Evolutionary conservation across 345 rosid genomes (phyloP), one percentile per base, ranked within the genome.

Genomic region (Euphorbia lathyris): DNA sequence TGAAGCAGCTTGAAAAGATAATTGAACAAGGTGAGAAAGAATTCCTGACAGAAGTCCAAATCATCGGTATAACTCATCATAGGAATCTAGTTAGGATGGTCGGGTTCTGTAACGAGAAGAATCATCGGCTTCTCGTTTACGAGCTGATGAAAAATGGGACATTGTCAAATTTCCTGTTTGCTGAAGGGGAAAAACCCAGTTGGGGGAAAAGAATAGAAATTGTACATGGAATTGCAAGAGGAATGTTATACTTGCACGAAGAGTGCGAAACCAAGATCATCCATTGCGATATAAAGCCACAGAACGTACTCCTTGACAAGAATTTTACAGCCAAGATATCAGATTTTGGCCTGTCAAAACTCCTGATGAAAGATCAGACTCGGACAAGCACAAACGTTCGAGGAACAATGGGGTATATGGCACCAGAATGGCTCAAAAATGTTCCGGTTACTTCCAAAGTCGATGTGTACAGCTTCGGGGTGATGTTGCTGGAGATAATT

Each of bases 241-340:
- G 89, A 34, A 75, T 81, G 43, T 32, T 73, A 14, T 85, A 81
- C 72, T 74, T 85, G 63, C 89, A 85, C 52, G 83, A 81, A 63
- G 84, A 83, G 63, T 85, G 89, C 43, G 79, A 76, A 50, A 78
- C 79, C 23, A 73, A 75, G 40, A 78, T 85, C 52, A 83, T 83
- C 58, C 85, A 81, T 12, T 85, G 87, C 13, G 85, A 85, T 53
- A 79, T 83, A 26, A 81, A 83, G 79, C 86, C 89, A 2, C 83
- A 85, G 13, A 85, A 81, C 77, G 72, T 81, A 38, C 80, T 85
- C 11, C 71, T 81, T 36, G 89, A 79, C 60, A 68, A 71, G 29
- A 58, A 69, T 47, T 61, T 51, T 13, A 70, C 12, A 6, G 75
- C 80, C n/a, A 69, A 79, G 16, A 81, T 83, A 0, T 50, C 86